Base-by-base conservation (phyloP, 257 asterid genomes). In the Solanum pinnatisectum region DNA sequence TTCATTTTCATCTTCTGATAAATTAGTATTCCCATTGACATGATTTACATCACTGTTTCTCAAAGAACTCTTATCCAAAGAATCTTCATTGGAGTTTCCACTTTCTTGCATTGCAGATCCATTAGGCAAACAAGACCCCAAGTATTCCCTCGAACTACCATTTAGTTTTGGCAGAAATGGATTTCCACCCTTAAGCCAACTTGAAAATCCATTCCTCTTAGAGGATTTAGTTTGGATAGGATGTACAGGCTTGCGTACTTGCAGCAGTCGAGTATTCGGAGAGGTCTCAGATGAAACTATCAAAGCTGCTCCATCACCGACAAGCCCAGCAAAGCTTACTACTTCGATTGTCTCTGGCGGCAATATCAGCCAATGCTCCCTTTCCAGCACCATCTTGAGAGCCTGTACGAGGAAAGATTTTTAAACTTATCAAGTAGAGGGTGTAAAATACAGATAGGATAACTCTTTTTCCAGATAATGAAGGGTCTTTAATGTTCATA, bases 301-400 rank as follows among this genome's bases (percentile, higher is more conserved):
- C 88, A 97, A 93, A 86, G 99, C 98, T 86, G 99, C 99, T 88
- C 99, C 99, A 93, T 97, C 99, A 88, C 99, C 99, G 73, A 97
- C 92, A 90, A 97, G 93, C 84, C 99, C 99, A 4, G 99, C 94
- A 79, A 97, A 97, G 93, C 97, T 96, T 91, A 96, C 92, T 86
- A 93, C 98, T 92, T 94, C 94, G 91, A 94, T 90, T 82, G 98
- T 94, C 76, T 97, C 98, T 16, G 95, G 93, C 7, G 99, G 99
- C 94, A 97, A 88, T 90, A 93, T 90, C 91, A 93, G 95, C 99
- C 99, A 97, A 93, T 56, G 94, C 93, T 97, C 99, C 96, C 91
- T 96, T 91, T 97, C 99, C 94, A 95, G 88, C 87, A 96, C 99
- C 99, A 97, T 93, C 94, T 96, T 97, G 91, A 97, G 91, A 49